Base-by-base conservation (phyloP, 352 stramenopile species). In the Elongisporangium anandrum region DNA sequence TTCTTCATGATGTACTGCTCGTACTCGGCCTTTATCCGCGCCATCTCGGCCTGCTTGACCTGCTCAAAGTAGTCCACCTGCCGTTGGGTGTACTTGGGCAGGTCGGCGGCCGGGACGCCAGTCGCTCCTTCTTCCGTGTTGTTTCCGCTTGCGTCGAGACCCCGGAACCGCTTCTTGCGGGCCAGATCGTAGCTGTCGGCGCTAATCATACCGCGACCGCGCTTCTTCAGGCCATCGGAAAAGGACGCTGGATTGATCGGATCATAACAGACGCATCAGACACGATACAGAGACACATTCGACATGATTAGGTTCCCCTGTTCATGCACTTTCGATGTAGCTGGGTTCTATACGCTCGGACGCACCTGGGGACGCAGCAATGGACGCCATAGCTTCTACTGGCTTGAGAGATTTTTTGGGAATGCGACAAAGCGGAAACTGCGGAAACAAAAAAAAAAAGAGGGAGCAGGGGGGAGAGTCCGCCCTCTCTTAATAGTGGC, bases 21-120 rank as follows among this genome's bases (percentile, higher is more conserved):
- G 56, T 87, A 94, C 66, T 95, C 86, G 63, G 86, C 60, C 61
- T 68, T 78, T 72, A 95, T 81, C 61, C 86, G 80, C 34, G 72
- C 74, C 47, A 91, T 81, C 56, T 94, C 86, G 29, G 81, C 80
- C 57, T 89, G 82, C 61, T 95, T 93, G 38, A 85, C 69, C 57
- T 94, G 84, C 61, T 95, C 86, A 65, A 95, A 89, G 74, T 89
- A 95, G 54, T 94, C 86, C 20, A 95, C 82, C 45, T 95, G 86
- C 29, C 86, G 78, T 61, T 95, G 86, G 53, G 81, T 89, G 70
- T 90, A 95, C 75, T 93, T 94, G 65, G 81, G 71, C 56, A 87
- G 65, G 54, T 92, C 85, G 5, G 77, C 65, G 2, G 60, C 56
- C 8, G 75, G 69, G 54, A 73, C 66, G 4, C 51, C 15, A 16